Evolutionary conservation across 257 asterid genomes (phyloP), one percentile per base, ranked within the genome.

Genomic region (Solanum chaucha): DNA sequence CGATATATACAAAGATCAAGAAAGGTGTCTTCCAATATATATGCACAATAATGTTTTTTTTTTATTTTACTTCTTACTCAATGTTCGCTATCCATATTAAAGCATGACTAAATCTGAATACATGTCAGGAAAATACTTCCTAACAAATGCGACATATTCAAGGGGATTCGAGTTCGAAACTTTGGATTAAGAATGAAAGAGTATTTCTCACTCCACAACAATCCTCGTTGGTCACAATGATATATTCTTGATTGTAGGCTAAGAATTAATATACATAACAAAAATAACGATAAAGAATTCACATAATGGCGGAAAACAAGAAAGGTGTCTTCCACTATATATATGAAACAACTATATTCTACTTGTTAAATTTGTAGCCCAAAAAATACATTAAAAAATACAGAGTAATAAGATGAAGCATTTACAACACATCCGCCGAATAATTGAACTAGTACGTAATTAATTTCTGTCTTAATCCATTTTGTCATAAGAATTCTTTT

Each of bases 161-260:
- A 4, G 1, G 3, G 7, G 3, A 61, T 10, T 64, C 6, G 0
- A 0, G 5, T 5, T 0, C 4, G 0, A 10, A 0, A 10, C 0
- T 64, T 64, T 5, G 0, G 0, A 61, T n/a, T n/a, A n/a, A 0
- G 2, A 0, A 64, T 64, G 3, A 64, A 64, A 61, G 0, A 61
- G 0, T 61, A 9, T 10, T 61, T 61, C 13, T 22, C 14, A n/a
- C 65, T 19, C 2, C 65, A 2, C 3, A 13, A 46, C 8, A 2
- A 51, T 51, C 61, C 61, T 55, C 1, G 10, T n/a, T 61, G 8
- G 14, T 64, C 17, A n/a, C 30, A 10, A 64, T 64, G 26, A 64
- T 64, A 64, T 64, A 10, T 64, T 64, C 71, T 64, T n/a, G 15
- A 64, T n/a, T 10, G 71, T 10, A 64, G 32, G 67, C 67, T 58